Conservation (phyloP, 805 yeast genomes). For the Candida easanensis region DNA sequence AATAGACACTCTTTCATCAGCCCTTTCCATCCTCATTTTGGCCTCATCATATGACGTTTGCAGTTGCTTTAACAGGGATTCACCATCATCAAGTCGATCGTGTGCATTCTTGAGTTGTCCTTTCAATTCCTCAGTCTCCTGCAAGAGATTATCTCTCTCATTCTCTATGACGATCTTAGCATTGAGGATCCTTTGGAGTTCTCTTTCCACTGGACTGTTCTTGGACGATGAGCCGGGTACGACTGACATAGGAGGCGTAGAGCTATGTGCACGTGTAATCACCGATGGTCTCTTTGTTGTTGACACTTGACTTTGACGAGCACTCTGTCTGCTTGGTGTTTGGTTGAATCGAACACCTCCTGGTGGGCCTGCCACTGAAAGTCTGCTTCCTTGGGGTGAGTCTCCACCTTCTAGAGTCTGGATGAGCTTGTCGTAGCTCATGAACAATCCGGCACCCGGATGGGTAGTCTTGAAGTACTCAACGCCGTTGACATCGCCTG, state of each 20-base stretch:
- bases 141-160: constrained; percentile 41
- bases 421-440: constrained; percentile 48
- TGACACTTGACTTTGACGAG: constrained; percentile 7
- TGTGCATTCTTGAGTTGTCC: constrained; percentile 9
- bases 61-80: constrained; percentile 12
- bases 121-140: constrained; percentile 13
- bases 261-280: constrained; percentile 3
- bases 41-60: constrained; percentile 13
- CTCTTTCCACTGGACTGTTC: constrained; percentile 16
- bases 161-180: constrained; percentile 20
- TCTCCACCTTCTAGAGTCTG: constrained; percentile 17
- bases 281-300: constrained; percentile 2
- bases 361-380: constrained; percentile 8
- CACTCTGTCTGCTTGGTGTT: constrained; percentile 17
- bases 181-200: constrained; percentile 19
- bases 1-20: constrained; percentile 15
- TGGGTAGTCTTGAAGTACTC: constrained; percentile 62
- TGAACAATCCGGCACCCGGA: constrained; percentile 74
- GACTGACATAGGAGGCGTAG: constrained; percentile 11
- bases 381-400: constrained; percentile 13
- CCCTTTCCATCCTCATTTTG: constrained; percentile 10
- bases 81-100: constrained; percentile 29
- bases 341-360: constrained; percentile 13
- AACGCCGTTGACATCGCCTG: constrained; percentile 75
- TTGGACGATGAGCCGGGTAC: constrained; percentile 1